Percentiles rank a stretch among this genome's conserved stretches.
phyloP scores from a whole-genome alignment of 768 basidiomycete species.

The Boletus rubropictus region DNA sequence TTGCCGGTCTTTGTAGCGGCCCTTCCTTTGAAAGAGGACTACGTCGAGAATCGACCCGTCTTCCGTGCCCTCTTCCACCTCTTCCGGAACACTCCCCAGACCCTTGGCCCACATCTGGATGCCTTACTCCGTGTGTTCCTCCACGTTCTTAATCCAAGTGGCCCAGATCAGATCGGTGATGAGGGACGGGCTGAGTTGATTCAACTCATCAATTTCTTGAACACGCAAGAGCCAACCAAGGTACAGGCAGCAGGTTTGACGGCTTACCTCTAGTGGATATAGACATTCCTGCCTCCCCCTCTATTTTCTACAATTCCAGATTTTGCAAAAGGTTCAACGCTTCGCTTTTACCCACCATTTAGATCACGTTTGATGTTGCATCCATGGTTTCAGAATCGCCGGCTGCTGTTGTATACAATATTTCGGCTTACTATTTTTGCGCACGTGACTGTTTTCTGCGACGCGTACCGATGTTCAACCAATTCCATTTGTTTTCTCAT shows the following conservation, averaged over 20 bases:
- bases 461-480: constrained; percentile 14
- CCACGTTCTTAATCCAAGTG: constrained; percentile 72
- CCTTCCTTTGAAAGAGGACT: constrained; percentile 84
- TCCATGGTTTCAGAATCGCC: constrained; percentile 7
- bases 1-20: constrained; percentile 77
- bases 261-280: constrained; percentile 45
- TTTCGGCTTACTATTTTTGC: constrained; percentile 8
- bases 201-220: constrained; percentile 64
- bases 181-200: constrained; percentile 75
- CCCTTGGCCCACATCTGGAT: constrained; percentile 73
- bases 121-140: constrained; percentile 73
- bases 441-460: constrained; percentile 25
- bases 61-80: constrained; percentile 88
- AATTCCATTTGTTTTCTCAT: constrained; percentile 12
- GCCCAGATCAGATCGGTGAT: constrained; percentile 71
- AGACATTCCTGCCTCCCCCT: constrained; percentile 7
- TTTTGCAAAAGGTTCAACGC: constrained; percentile 1
- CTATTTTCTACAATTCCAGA: background rate
- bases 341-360: constrained; percentile 11
- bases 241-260: constrained; percentile 75
- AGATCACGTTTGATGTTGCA: constrained; percentile 19
- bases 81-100: constrained; percentile 68
- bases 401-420: constrained; percentile 5
- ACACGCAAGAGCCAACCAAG: constrained; percentile 68
- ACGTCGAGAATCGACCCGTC: constrained; percentile 82